Evolutionary conservation across 306 rosid species (phyloP), one percentile per base, ranked within the genome.

Genomic region (Biancaea sappan): DNA sequence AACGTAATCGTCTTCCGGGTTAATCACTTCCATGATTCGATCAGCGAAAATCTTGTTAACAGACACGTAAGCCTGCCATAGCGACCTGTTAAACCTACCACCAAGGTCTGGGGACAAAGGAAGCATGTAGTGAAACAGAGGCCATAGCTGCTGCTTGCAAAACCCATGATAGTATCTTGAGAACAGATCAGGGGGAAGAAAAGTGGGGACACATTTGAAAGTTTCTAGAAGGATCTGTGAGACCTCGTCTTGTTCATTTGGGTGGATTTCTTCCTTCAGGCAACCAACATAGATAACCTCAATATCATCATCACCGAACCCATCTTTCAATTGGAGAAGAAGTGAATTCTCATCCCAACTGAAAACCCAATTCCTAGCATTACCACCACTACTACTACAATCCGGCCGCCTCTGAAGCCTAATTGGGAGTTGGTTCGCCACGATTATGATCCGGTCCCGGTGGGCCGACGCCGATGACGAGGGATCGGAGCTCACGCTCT

Each of bases 121-220:
- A 24, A 88, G 52, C 93, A 88, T 86, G 57, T 88, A 88, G 65
- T 88, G 93, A 80, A 88, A 86, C 81, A 88, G 78, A 56, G 93
- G 93, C 93, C 90, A 88, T 32, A 88, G 47, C 57, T 88, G 90
- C 24, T 88, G 93, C 84, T 86, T 86, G 68, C 93, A 88, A 76
- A 88, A 88, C 4, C 90, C 93, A 79, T 89, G 93, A 62, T 89
- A 89, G 70, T 82, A 86, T 34, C 89, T 76, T 75, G 82, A 80
- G 64, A 77, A 88, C 40, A 88, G 89, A 31, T 88, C 93, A 1
- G 82, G 66, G n/a, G 89, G 85, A 32, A 88, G 80, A 69, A 88
- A 88, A 0, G 93, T 86, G 0, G 91, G 88, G 28, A 88, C 89
- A 73, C 93, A 88, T 72, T 74, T 82, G 32, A 78, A 86, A 16